phyloP scores from a whole-genome alignment of 2,329 filamentous ascomycete species.

The Fusarium succisae region DNA sequence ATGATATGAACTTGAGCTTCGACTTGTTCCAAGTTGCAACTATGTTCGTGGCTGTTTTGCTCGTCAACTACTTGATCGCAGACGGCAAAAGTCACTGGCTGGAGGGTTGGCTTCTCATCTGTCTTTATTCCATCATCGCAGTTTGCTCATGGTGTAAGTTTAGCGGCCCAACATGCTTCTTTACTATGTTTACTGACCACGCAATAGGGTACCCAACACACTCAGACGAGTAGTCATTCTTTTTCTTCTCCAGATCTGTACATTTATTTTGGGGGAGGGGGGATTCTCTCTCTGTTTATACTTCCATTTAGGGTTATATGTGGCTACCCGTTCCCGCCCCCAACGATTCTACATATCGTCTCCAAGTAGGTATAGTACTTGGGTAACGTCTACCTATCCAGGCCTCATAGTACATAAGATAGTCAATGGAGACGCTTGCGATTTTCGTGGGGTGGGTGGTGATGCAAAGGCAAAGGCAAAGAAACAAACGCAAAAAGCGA shows the following conservation, averaged over 20 bases:
- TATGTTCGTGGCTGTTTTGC: constrained; percentile 82
- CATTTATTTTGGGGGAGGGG: background rate
- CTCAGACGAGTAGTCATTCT: constrained; percentile 3
- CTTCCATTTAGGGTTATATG: background rate
- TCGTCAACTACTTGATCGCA: constrained; percentile 86
- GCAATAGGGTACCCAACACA: constrained; percentile 34
- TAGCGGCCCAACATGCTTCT: background rate
- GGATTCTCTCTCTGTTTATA: background rate
- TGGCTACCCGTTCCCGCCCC: background rate
- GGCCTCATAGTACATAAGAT: background rate
- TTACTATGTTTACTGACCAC: constrained; percentile 5
- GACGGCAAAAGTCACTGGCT: constrained; percentile 87
- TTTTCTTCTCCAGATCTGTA: background rate
- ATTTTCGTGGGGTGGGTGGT: background rate
- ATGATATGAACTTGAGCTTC: constrained; percentile 84
- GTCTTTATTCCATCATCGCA: constrained; percentile 82
- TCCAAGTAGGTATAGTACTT: background rate
- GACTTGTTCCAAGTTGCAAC: constrained; percentile 90
- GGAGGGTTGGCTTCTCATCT: constrained; percentile 79
- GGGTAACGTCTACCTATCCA: background rate
- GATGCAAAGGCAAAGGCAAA: background rate
- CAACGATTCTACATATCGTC: background rate
- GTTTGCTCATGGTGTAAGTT: constrained; percentile 70
- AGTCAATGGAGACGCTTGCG: background rate
- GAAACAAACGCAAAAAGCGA: background rate